Percentiles rank a stretch among this genome's conserved stretches.
Evolutionary conservation across 1,284 basidiomycete species (phyloP).

Genomic region (Microbotryum silenes-acaulis): DNA sequence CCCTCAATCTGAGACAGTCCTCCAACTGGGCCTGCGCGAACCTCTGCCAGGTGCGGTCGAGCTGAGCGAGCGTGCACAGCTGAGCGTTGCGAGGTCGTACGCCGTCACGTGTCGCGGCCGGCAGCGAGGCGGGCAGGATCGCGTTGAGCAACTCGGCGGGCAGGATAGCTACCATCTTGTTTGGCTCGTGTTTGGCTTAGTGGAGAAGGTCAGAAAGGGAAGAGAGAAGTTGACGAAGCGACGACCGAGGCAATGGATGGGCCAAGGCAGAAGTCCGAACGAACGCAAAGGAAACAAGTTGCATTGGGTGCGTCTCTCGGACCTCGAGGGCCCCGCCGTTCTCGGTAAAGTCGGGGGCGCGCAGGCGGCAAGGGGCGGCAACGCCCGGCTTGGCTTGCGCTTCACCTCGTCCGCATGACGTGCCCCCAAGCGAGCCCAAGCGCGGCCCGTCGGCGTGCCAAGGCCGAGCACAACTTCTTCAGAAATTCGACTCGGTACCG

Average conservation of each 20-base stretch:
- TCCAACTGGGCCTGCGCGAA: neutral
- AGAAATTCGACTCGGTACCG: too few relatives aligned
- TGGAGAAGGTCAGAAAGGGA: neutral
- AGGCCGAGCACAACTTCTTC: too few relatives aligned
- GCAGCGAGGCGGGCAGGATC: constrained; percentile 1
- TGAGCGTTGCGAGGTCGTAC: neutral
- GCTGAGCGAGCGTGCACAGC: constrained; percentile 1
- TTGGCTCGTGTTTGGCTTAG: too few relatives aligned
- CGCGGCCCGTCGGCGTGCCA: too few relatives aligned
- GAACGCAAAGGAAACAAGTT: neutral
- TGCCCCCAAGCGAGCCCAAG: too few relatives aligned
- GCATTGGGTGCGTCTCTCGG: too few relatives aligned
- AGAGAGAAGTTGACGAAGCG: neutral
- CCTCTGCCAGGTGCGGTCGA: neutral
- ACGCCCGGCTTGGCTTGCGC: neutral
- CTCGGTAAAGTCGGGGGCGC: neutral
- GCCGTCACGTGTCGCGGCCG: neutral
- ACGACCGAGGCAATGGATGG: neutral
- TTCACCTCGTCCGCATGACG: neutral
- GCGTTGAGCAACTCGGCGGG: constrained; percentile 3
- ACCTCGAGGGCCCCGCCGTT: neutral
- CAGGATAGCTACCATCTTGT: neutral
- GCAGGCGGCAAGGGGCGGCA: neutral
- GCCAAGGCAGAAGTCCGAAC: neutral
- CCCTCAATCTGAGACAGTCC: neutral